Evolutionary conservation across 2,329 filamentous ascomycete genomes (phyloP), one percentile per base, ranked within the genome.

Genomic region (Trichoderma sp.): DNA sequence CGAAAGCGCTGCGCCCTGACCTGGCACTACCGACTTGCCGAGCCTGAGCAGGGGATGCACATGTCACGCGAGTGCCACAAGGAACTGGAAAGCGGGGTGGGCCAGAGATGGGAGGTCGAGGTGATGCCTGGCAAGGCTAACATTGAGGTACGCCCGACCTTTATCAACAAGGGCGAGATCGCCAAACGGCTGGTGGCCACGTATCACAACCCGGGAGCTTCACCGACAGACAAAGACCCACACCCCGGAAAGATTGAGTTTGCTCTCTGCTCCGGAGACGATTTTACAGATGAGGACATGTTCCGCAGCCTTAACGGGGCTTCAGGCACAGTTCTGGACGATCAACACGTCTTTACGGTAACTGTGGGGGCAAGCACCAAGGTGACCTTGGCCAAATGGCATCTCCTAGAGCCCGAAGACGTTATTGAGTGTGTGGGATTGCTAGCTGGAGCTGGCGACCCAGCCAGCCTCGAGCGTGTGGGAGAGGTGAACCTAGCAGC

Each of bases 151-250:
- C 90, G 96, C n/a, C 95, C 95, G 32, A 94, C 90, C 0, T 97
- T 97, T 76, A 94, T 99, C 82, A 98, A 98, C 85, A 99, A 99
- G 84, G 96, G 96, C 34, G 94, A 96, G 80, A 98, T 98, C 72
- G 92, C 90, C 18, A 94, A 93, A 81, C 89, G 90, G 6, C 85
- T 99, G 21, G 89, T 98, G 46, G 83, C 87, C 26, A 89, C 89
- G 59, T 96, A 96, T 79, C 89, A 85, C 74, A 81, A 80, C 68
- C 82, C 76, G 4, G 81, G 83, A 7, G 82, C 80, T 1, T 79
- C 79, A 1, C 83, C 84, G 4, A 81, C 80, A 2, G 80, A 81
- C 2, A 83, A 82, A 4, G 83, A 80, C 59, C 74, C 75, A 5
- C 76, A 76, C 30, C 74, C 77, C 5, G 80, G 88, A 61, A 86